phyloP scores from a whole-genome alignment of 2,329 filamentous ascomycete species.

The Colletotrichum costaricense region DNA sequence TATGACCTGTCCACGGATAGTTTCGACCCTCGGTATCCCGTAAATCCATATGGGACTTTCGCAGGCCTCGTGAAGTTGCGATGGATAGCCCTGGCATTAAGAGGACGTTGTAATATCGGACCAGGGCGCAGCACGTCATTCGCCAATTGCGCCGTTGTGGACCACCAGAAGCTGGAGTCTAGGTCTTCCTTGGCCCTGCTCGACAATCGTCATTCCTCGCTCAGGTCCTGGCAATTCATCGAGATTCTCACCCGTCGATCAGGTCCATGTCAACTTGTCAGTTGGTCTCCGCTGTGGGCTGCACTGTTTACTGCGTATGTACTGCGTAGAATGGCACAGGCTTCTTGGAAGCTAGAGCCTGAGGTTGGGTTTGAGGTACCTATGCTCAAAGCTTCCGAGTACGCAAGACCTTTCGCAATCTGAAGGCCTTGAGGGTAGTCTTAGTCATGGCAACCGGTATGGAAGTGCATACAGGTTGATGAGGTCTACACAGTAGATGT shows the following conservation, averaged over 20 bases:
- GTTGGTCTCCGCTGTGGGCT: not conserved
- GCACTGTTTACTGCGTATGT: not conserved
- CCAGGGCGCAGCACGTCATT: not conserved
- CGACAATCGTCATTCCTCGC: not conserved
- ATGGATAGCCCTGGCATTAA: conserved; percentile 2
- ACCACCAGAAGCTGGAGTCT: not conserved
- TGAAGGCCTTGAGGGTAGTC: not conserved
- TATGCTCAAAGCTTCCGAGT: not conserved
- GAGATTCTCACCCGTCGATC: conserved; percentile 15
- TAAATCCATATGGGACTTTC: not conserved
- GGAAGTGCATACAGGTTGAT: too few species aligned
- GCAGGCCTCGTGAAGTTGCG: not conserved
- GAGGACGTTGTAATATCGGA: not conserved
- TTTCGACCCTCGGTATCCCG: too few species aligned
- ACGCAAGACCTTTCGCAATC: not conserved
- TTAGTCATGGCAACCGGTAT: too few species aligned
- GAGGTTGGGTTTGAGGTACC: not conserved
- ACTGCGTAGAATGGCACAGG: not conserved
- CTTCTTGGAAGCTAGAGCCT: not conserved
- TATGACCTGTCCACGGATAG: not conserved
- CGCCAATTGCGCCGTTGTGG: conserved; percentile 4
- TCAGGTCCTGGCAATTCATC: not conserved
- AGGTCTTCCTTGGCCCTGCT: conserved; percentile 2
- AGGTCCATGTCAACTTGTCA: conserved; percentile 6
- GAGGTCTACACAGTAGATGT: too few species aligned